These are phyloP conservation scores for Lecanicillium sp. DNA, from an alignment of 2,329 filamentous ascomycete genomes.

Conservation along the genomic window DNA sequence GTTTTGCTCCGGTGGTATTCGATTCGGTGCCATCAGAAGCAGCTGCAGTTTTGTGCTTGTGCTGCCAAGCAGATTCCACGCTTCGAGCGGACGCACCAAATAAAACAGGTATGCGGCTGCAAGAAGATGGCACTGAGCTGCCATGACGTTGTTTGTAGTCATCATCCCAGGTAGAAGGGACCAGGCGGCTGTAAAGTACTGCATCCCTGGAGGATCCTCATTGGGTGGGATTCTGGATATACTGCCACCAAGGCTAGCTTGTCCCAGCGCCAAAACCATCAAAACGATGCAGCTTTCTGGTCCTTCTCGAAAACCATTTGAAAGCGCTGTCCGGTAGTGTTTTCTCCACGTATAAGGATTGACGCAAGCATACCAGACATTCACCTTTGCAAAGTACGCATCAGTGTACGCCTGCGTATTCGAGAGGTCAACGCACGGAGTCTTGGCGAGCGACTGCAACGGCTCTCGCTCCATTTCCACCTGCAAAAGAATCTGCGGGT, in stretches of 20 bases:
- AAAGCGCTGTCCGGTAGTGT: slow-evolving; percentile 67
- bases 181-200: slow-evolving; percentile 78
- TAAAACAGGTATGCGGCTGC: slow-evolving; percentile 79
- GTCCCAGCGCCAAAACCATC: slow-evolving; percentile 67
- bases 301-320: slow-evolving; percentile 68
- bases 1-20: slow-evolving; percentile 60
- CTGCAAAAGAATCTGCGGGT: slow-evolving; percentile 73
- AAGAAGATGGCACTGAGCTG: slow-evolving; percentile 72
- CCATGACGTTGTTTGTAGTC: slow-evolving; percentile 69
- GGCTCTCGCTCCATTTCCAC: slow-evolving; percentile 73
- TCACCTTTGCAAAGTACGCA: slow-evolving; percentile 73
- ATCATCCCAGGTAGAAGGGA: slow-evolving; percentile 67
- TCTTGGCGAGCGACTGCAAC: slow-evolving; percentile 57
- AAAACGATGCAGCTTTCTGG: slow-evolving; percentile 77
- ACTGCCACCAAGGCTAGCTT: slow-evolving; percentile 66
- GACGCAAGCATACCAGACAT: slow-evolving; percentile 79
- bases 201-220: slow-evolving; percentile 65
- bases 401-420: slow-evolving; percentile 69
- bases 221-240: slow-evolving; percentile 63
- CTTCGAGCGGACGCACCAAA: slow-evolving; percentile 71
- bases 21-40: slow-evolving; percentile 63
- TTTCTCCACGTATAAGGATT: slow-evolving; percentile 74
- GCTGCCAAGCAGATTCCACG: slow-evolving; percentile 72
- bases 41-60: slow-evolving; percentile 77
- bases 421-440: slow-evolving; percentile 60